These are phyloP conservation scores for Sextonia rubra DNA, from an alignment of 164 flowering plant genomes.

Conservation along the genomic window DNA sequence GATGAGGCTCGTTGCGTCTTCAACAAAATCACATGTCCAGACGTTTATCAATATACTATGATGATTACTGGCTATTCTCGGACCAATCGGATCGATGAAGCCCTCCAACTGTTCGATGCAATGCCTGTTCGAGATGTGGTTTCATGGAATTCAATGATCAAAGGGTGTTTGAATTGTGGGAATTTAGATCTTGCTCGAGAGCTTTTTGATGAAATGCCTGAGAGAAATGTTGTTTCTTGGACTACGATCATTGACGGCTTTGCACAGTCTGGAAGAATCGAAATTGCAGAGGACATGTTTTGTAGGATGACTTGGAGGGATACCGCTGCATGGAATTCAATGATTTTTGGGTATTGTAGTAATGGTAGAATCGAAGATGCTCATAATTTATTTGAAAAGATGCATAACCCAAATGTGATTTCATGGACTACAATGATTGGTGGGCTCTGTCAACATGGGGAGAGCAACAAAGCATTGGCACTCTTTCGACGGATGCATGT, in stretches of 20 bases:
- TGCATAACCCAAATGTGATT: constrained; percentile 15
- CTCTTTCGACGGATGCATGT: constrained; percentile 13
- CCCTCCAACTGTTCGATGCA: constrained; percentile 6
- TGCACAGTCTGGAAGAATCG: constrained; percentile 4
- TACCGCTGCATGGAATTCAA: constrained; percentile 20
- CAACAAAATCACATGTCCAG: constrained; percentile 8
- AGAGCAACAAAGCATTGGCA: constrained; percentile 7
- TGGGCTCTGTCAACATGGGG: constrained; percentile 11
- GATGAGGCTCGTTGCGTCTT: constrained; percentile 11
- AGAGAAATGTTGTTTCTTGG: constrained; percentile 19
- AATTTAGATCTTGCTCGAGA: constrained; percentile 11
- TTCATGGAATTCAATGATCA: constrained; percentile 18
- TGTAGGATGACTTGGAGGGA: constrained; percentile 13
- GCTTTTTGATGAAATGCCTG: constrained; percentile 18
- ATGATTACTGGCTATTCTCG: constrained; percentile 8
- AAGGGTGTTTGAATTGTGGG: constrained; percentile 12
- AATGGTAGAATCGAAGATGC: constrained; percentile 22
- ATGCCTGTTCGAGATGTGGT: constrained; percentile 16
- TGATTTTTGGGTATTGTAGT: constrained; percentile 14
- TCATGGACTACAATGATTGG: constrained; percentile 20
- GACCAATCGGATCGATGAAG: constrained; percentile 3
- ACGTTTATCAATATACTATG: constrained; percentile 7
- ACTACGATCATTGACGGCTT: constrained; percentile 14
- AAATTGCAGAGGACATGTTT: constrained; percentile 13
- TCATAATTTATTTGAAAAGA: constrained; percentile 2